Base-by-base conservation (phyloP, 805 yeast genomes). In the Nematodospora valgi region DNA sequence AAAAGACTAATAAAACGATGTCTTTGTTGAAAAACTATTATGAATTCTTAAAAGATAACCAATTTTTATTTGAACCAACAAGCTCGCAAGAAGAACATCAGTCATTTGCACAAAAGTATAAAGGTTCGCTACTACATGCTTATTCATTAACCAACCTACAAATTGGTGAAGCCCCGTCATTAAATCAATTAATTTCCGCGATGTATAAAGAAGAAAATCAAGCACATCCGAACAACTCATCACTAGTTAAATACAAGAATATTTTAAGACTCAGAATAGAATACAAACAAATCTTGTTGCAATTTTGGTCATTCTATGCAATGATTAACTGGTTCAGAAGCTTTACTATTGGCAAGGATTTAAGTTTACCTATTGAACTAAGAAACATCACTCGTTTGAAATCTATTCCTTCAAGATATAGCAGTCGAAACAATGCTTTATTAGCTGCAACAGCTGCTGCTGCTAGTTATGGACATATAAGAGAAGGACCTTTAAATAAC, bases 221-320 rank as follows among this genome's bases (percentile, higher is more conserved):
- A 16, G 27, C 29, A n/a, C 27, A 24, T n/a, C 35, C 38, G 23
- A 52, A 45, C 30, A 29, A 38, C 14, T 14, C 41, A 6, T 26
- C 38, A 20, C 47, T 52, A 22, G 52, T 59, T 6, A 51, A 56
- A 25, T 62, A 60, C 41, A 48, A 53, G 34, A 66, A 67, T 44
- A 46, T 49, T 6, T 52, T 67, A 23, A 50, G 73, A 23, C 45
- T 61, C 6, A 51, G 73, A 26, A 40, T 64, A n/a, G 73, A 67
- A 46, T 50, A 55, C 39, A 51, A 54, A 30, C 73, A 67, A 42
- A 23, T 63, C 13, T 49, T 64, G 14, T 46, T 67, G 4, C 70
- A 64, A 34, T 60, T 60, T 32, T 67, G 72, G 72, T 62, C 70
- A 14, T 64, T 64, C 43, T 48, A 54, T 37, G 62, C 58, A 2